phyloP scores from a whole-genome alignment of 2,329 filamentous ascomycete genomes.

The Fusarium equiseti region DNA sequence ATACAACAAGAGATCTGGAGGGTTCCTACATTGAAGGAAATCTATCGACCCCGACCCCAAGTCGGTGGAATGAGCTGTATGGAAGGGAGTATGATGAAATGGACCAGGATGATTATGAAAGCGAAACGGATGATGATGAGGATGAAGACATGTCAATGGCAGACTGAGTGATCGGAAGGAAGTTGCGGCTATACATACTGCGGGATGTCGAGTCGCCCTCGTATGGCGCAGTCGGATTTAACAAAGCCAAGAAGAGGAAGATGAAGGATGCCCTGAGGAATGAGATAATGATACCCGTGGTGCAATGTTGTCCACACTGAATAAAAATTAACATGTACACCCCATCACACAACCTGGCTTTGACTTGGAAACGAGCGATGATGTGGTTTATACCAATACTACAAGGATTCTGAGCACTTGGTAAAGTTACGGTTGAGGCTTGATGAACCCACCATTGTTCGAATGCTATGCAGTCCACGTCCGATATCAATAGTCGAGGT shows the following conservation, averaged over 20 bases:
- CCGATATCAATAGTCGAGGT: not conserved
- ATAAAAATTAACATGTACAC: not conserved
- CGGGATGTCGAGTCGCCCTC: too few relatives aligned
- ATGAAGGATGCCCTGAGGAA: slow-evolving; percentile 17
- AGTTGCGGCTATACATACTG: not conserved
- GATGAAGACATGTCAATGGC: slow-evolving; percentile 47
- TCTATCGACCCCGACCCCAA: slow-evolving; percentile 53
- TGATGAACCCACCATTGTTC: slow-evolving; percentile 28
- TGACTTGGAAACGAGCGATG: not conserved
- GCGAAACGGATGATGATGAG: slow-evolving; percentile 47
- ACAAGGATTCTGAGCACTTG: not conserved
- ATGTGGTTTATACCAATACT: not conserved
- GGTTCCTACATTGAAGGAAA: slow-evolving; percentile 25
- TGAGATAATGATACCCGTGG: slow-evolving; percentile 46
- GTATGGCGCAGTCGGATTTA: too few relatives aligned
- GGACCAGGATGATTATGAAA: slow-evolving; percentile 46
- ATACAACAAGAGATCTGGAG: slow-evolving; percentile 26
- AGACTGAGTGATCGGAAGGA: slow-evolving; percentile 22
- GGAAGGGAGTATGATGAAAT: slow-evolving; percentile 43
- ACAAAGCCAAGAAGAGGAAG: not conserved
- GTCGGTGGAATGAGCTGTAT: slow-evolving; percentile 52
- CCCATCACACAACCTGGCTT: not conserved
- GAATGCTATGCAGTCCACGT: not conserved
- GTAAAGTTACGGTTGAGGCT: not conserved
- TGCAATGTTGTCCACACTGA: slow-evolving; percentile 22